Percentiles rank a stretch among this genome's conserved stretches.
phyloP scores from a whole-genome alignment of 768 basidiomycete genomes.

The Rhizopogon vulgaris region DNA sequence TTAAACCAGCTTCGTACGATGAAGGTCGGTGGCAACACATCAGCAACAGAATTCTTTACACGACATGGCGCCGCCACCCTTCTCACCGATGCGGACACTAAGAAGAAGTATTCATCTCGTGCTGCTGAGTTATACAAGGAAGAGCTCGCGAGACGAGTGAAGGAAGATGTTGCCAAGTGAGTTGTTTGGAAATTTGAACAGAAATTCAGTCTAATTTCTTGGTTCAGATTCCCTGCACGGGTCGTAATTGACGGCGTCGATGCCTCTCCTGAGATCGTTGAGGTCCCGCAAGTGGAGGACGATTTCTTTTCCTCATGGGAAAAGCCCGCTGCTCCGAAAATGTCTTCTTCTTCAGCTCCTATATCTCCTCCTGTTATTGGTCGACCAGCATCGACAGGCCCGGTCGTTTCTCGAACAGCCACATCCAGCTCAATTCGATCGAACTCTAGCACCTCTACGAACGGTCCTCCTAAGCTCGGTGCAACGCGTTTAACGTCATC shows the following conservation, averaged over 20 bases:
- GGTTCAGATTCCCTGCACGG: conserved; percentile 63
- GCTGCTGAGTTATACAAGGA: conserved; percentile 89
- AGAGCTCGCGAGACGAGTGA: conserved; percentile 74
- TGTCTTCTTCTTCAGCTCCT: conserved; percentile 44
- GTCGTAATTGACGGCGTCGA: conserved; percentile 83
- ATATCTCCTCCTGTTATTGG: conserved; percentile 56
- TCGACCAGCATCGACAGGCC: conserved; percentile 35
- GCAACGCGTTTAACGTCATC: conserved; percentile 39
- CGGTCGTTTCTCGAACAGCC: conserved; percentile 48
- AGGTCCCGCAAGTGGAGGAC: conserved; percentile 55
- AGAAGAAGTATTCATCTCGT: conserved; percentile 85
- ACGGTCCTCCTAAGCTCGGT: conserved; percentile 32
- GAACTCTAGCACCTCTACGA: conserved; percentile 26
- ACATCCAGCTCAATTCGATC: conserved; percentile 60
- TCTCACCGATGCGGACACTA: conserved; percentile 66
- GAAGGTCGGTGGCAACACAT: conserved; percentile 92
- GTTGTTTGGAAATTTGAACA: conserved; percentile 14
- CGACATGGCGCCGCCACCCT: conserved; percentile 77
- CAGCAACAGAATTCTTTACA: conserved; percentile 82
- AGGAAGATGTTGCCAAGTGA: conserved; percentile 67
- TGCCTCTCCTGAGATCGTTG: conserved; percentile 30
- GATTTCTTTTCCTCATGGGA: conserved; percentile 99
- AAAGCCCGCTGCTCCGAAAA: conserved; percentile 60
- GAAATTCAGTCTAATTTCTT: conserved; percentile 1
- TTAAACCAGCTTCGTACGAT: conserved; percentile 85